Percentiles rank a stretch among this genome's conserved stretches.
phyloP scores from a whole-genome alignment of 768 basidiomycete species.

The Pilatotrama ljubarskyi region DNA sequence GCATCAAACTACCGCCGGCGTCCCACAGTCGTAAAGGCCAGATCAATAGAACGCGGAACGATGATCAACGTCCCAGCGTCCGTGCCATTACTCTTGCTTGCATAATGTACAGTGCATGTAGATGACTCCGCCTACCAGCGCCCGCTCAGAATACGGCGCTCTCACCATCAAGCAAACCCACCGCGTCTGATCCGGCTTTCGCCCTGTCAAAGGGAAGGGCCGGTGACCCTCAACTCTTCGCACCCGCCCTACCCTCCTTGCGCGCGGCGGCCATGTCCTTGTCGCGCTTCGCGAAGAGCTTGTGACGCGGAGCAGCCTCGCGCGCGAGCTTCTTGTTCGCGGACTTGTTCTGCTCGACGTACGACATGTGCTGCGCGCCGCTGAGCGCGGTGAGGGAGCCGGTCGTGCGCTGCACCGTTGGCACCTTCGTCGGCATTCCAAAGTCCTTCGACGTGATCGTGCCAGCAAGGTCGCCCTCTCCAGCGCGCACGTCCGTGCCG shows the following conservation, averaged over 20 bases:
- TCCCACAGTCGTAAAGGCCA: too few species aligned
- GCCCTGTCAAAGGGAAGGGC: slow-evolving; percentile 17
- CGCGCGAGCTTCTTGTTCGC: slow-evolving; percentile 78
- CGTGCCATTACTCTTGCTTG: background rate
- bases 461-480: slow-evolving; percentile 83
- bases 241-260: slow-evolving; percentile 40
- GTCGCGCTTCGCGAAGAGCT: slow-evolving; percentile 81
- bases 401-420: slow-evolving; percentile 71
- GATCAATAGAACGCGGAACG: too few species aligned
- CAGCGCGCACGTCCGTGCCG: slow-evolving; percentile 78
- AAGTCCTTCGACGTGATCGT: slow-evolving; percentile 87
- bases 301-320: slow-evolving; percentile 60
- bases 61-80: background rate
- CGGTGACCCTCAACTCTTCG: slow-evolving; percentile 30
- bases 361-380: slow-evolving; percentile 91
- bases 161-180: background rate
- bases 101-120: background rate
- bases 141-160: background rate
- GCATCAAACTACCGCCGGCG: too few species aligned
- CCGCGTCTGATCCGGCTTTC: background rate
- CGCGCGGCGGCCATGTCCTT: slow-evolving; percentile 63
- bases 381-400: slow-evolving; percentile 83
- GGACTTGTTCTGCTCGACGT: slow-evolving; percentile 89
- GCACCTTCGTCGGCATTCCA: slow-evolving; percentile 65
- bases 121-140: background rate